Percentiles rank a stretch among this genome's conserved stretches.
Evolutionary conservation across 192 early-diverging fungal species (phyloP).

Genomic region (Backusella psychrophila): DNA sequence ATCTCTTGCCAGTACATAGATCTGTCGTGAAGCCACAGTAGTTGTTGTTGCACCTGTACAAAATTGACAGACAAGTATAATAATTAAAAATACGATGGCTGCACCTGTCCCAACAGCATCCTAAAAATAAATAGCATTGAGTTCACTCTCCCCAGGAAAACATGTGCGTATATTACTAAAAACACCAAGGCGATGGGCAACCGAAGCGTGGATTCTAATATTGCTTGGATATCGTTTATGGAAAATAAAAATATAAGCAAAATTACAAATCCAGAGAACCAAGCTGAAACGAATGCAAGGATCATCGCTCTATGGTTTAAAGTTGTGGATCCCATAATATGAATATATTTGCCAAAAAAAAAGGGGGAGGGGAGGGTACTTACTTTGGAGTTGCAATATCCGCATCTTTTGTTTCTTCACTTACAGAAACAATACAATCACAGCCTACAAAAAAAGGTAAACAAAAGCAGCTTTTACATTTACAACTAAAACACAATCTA

Average conservation of each 20-base stretch:
- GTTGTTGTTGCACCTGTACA: slow-evolving; percentile 43
- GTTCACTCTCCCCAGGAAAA: background rate
- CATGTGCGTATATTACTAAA: slow-evolving; percentile 11
- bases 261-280: slow-evolving; percentile 26
- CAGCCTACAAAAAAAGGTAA: slow-evolving; percentile 16
- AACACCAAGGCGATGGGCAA: slow-evolving; percentile 33
- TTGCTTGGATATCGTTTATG: slow-evolving; percentile 26
- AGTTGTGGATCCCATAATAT: background rate
- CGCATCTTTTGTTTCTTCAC: slow-evolving; percentile 34
- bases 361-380: background rate
- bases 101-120: slow-evolving; percentile 41
- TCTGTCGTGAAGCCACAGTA: slow-evolving; percentile 44
- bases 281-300: slow-evolving; percentile 21
- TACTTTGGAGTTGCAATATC: slow-evolving; percentile 26
- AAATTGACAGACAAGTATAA: slow-evolving; percentile 46
- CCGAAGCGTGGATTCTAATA: slow-evolving; percentile 3
- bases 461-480: background rate
- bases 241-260: slow-evolving; percentile 26
- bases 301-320: slow-evolving; percentile 22
- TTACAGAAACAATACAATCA: slow-evolving; percentile 31
- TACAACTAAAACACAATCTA: background rate
- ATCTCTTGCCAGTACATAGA: slow-evolving; percentile 53
- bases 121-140: slow-evolving; percentile 9
- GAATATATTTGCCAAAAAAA: background rate
- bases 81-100: slow-evolving; percentile 35